phyloP scores from a whole-genome alignment of 2,329 filamentous ascomycete genomes.

The Colletotrichum sp. region DNA sequence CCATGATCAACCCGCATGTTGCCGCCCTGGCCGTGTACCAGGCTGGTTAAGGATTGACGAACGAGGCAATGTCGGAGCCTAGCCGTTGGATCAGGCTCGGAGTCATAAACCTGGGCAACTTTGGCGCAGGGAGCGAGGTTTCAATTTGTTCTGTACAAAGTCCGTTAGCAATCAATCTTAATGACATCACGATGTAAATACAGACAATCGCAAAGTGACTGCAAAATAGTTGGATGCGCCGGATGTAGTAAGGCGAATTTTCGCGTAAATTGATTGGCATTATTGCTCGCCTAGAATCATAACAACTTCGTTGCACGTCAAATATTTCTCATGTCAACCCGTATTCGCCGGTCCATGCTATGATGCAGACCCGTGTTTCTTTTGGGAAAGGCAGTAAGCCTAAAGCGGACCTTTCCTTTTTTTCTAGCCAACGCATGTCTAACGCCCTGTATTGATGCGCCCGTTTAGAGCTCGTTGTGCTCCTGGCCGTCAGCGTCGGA shows the following conservation, averaged over 20 bases:
- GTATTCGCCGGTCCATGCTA: neutral
- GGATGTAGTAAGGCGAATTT: fast-evolving
- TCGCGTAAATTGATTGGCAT: neutral
- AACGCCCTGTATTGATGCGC: neutral
- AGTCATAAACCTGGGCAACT: fast-evolving
- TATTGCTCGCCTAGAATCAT: slow-evolving; percentile 10
- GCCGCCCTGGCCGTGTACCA: slow-evolving; percentile 78
- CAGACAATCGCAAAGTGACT: neutral
- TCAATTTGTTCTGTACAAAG: neutral
- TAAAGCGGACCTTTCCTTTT: neutral
- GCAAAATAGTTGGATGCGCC: fast-evolving
- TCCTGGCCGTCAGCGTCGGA: slow-evolving; percentile 57
- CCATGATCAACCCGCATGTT: slow-evolving; percentile 77
- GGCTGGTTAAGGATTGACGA: slow-evolving; percentile 62
- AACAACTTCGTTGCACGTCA: slow-evolving; percentile 1
- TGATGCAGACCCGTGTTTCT: neutral
- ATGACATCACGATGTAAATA: neutral
- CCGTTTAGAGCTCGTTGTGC: slow-evolving; percentile 63
- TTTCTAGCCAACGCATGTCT: neutral
- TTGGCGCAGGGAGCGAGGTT: fast-evolving
- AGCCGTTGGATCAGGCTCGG: fast-evolving
- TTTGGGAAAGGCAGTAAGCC: neutral
- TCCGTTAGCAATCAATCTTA: neutral
- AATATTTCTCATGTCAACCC: neutral
- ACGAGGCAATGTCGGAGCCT: fast-evolving